These are phyloP conservation scores for Heliamphora pulchella DNA, from an alignment of 179 eudicot genomes.

Conservation along the genomic window DNA sequence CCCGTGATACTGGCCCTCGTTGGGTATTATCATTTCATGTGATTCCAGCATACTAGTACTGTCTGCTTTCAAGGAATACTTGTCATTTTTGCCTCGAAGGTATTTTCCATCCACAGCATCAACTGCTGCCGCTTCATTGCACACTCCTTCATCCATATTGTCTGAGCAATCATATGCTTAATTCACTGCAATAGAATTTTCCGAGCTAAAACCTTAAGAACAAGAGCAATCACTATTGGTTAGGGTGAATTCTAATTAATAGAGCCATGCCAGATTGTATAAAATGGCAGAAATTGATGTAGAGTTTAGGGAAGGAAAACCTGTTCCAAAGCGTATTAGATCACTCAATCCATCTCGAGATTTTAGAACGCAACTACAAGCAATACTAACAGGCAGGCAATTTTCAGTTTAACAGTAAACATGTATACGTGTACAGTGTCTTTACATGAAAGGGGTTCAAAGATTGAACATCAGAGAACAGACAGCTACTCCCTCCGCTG, in stretches of 20 bases:
- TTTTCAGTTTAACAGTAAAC: neutral
- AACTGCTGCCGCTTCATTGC: slow-evolving; percentile 39
- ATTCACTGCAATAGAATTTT: neutral
- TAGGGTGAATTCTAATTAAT: neutral
- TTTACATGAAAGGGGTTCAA: neutral
- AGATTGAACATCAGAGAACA: neutral
- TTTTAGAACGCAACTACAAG: neutral
- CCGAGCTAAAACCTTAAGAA: neutral
- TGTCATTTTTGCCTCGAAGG: slow-evolving; percentile 42
- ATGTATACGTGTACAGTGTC: neutral
- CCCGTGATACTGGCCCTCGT: slow-evolving; percentile 35
- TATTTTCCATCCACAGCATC: slow-evolving; percentile 34
- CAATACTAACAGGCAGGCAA: slow-evolving; percentile 12
- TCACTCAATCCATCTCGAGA: neutral
- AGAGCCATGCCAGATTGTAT: slow-evolving; percentile 1
- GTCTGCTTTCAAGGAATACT: slow-evolving; percentile 28
- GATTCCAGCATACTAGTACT: slow-evolving; percentile 33
- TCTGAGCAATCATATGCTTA: slow-evolving; percentile 8
- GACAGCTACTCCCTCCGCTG: neutral
- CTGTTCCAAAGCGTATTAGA: neutral
- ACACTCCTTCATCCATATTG: slow-evolving; percentile 57
- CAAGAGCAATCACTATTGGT: neutral
- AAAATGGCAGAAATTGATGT: slow-evolving; percentile 4
- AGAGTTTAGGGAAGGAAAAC: neutral
- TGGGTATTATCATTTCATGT: slow-evolving; percentile 35